A percentile compares a stretch with the other conserved stretches of the same genome.
phyloP scores from a whole-genome alignment of 169 alveolate genomes.

The Perkinsus olseni region DNA sequence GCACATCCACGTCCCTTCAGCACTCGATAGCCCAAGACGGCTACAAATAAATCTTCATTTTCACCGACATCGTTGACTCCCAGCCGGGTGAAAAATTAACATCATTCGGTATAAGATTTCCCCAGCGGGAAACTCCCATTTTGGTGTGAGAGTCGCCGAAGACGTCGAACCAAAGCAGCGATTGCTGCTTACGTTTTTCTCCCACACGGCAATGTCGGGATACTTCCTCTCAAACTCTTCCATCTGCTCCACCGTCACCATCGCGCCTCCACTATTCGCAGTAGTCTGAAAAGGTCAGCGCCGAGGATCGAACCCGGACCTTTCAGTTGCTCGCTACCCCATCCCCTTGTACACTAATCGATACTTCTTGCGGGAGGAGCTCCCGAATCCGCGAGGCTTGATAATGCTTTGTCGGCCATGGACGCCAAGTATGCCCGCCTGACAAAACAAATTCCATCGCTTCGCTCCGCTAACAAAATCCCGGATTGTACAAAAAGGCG shows the following conservation, averaged over 20 bases:
- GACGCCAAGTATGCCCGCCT: background rate
- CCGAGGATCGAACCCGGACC: background rate
- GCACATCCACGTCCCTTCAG: too few species aligned
- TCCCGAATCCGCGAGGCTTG: background rate
- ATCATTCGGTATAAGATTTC: too few species aligned
- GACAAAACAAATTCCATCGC: too few species aligned
- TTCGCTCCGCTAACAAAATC: too few species aligned
- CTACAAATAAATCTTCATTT: too few species aligned
- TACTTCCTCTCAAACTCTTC: background rate
- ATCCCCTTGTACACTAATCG: background rate
- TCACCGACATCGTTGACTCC: too few species aligned
- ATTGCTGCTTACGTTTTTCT: background rate
- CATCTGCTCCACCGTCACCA: background rate
- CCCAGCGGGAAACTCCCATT: too few species aligned
- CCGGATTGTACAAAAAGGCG: too few species aligned
- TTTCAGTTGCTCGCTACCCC: background rate
- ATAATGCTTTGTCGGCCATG: background rate
- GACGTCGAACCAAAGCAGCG: too few species aligned
- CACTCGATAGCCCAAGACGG: too few species aligned
- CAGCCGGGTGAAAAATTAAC: too few species aligned
- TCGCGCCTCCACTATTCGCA: background rate
- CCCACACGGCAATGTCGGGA: background rate
- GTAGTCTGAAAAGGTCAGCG: background rate
- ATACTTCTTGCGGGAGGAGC: background rate
- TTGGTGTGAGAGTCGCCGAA: too few species aligned